Evolutionary conservation across 2,329 filamentous ascomycete genomes (phyloP).

Genomic region (Claviceps arundinis): DNA sequence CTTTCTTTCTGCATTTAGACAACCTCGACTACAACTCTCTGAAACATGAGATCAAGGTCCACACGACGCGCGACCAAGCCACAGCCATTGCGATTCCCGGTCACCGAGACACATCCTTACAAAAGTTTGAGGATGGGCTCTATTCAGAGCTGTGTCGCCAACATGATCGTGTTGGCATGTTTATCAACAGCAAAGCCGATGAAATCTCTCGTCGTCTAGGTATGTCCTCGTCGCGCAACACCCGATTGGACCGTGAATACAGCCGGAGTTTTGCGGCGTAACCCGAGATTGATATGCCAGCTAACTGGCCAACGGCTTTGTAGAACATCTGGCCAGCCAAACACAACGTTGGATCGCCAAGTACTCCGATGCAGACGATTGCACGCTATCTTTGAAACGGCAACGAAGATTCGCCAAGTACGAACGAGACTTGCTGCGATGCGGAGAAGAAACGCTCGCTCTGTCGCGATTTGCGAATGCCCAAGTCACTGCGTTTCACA

Average conservation of each 20-base stretch:
- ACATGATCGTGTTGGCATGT: conserved; percentile 65
- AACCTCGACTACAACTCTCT: conserved; percentile 85
- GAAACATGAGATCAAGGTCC: conserved; percentile 70
- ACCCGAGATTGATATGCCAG: background rate
- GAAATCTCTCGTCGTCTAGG: conserved; percentile 60
- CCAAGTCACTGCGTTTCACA: conserved; percentile 64
- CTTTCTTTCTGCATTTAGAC: conserved; percentile 32
- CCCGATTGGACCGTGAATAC: background rate
- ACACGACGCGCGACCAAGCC: conserved; percentile 60
- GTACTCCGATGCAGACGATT: conserved; percentile 22
- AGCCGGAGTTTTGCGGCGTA: background rate
- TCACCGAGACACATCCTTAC: conserved; percentile 43
- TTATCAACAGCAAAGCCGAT: conserved; percentile 66
- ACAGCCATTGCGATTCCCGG: conserved; percentile 63
- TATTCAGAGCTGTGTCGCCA: conserved; percentile 59
- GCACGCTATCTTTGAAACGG: conserved; percentile 27
- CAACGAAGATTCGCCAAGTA: conserved; percentile 41
- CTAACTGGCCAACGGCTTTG: background rate
- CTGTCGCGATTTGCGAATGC: conserved; percentile 60
- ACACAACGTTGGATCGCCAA: conserved; percentile 34
- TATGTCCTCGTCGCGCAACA: conserved; percentile 23
- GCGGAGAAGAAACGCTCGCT: conserved; percentile 57
- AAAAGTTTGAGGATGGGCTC: conserved; percentile 57
- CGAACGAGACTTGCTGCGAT: conserved; percentile 38
- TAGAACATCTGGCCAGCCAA: conserved; percentile 36